phyloP scores from a whole-genome alignment of 495 filamentous ascomycete genomes.

The Platismatia glauca region DNA sequence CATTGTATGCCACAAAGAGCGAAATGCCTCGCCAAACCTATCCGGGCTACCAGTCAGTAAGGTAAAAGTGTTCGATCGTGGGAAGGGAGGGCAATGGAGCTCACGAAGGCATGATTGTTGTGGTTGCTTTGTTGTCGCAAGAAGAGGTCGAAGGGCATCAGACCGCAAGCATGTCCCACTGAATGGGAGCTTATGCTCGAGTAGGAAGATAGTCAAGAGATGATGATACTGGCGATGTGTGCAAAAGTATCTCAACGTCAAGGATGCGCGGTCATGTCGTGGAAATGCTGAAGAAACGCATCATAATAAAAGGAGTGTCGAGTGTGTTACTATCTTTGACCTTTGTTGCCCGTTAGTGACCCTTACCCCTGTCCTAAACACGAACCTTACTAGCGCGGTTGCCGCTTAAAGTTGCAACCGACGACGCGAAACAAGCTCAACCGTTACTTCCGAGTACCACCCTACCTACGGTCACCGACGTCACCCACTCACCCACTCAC shows the following conservation, averaged over 20 bases:
- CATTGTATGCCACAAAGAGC: slow-evolving; percentile 95
- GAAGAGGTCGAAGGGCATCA: slow-evolving; percentile 2
- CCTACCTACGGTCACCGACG: background rate
- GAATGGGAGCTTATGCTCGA: background rate
- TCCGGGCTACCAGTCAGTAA: slow-evolving; percentile 7
- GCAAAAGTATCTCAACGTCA: background rate
- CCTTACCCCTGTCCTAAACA: background rate
- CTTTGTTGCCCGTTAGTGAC: background rate
- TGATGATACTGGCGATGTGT: background rate
- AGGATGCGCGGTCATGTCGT: background rate
- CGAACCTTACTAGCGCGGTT: slow-evolving; percentile 4
- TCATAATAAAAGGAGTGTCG: slow-evolving; percentile 3
- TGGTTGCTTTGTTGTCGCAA: slow-evolving; percentile 14
- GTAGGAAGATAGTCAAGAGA: background rate
- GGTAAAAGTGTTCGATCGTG: background rate
- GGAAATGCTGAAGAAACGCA: background rate
- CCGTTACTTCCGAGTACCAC: too few species aligned
- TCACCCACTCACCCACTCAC: background rate
- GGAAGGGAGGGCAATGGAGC: background rate
- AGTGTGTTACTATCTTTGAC: slow-evolving; percentile 2
- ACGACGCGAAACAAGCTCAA: background rate
- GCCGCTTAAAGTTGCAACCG: slow-evolving; percentile 3
- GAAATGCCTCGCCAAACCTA: slow-evolving; percentile 56
- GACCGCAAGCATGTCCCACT: slow-evolving; percentile 3
- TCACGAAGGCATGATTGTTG: slow-evolving; percentile 20